These are phyloP conservation scores for Thermochaetoides dissita DNA, from an alignment of 2,329 filamentous ascomycete species.

Conservation along the genomic window DNA sequence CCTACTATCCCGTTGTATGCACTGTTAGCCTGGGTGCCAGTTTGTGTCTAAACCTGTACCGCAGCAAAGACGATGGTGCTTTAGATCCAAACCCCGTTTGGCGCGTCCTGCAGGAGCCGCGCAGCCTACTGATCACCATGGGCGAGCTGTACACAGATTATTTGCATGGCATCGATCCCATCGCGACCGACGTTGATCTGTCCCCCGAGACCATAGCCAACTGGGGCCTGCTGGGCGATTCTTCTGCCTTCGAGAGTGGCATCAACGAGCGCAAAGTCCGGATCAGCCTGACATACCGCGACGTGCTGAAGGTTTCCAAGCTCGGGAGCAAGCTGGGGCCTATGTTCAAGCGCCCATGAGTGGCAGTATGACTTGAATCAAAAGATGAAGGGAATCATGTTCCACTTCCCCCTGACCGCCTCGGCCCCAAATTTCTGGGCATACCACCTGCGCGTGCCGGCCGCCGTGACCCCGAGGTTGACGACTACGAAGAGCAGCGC, in stretches of 20 bases:
- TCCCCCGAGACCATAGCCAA: slow-evolving; percentile 50
- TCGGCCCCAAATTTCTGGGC: slow-evolving; percentile 55
- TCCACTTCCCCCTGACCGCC: slow-evolving; percentile 50
- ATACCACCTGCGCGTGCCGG: slow-evolving; percentile 70
- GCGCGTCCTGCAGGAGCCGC: slow-evolving; percentile 66
- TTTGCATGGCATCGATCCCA: slow-evolving; percentile 60
- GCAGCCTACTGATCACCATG: slow-evolving; percentile 64
- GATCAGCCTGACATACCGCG: slow-evolving; percentile 66
- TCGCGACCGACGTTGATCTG: slow-evolving; percentile 52
- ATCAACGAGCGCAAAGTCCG: slow-evolving; percentile 44
- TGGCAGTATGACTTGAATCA: slow-evolving; percentile 19
- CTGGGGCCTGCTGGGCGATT: slow-evolving; percentile 50
- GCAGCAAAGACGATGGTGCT: slow-evolving; percentile 46
- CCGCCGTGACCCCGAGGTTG: slow-evolving; percentile 72
- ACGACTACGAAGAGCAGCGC: slow-evolving; percentile 59
- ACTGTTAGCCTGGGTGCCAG: slow-evolving; percentile 74
- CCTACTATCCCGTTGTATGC: slow-evolving; percentile 78
- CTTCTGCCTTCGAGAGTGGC: slow-evolving; percentile 33
- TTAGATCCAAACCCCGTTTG: slow-evolving; percentile 35
- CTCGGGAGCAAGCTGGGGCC: slow-evolving; percentile 50
- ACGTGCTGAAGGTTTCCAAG: slow-evolving; percentile 71
- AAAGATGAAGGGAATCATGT: slow-evolving; percentile 60
- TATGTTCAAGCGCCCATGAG: slow-evolving; percentile 14
- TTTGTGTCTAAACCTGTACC: slow-evolving; percentile 65
- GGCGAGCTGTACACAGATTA: slow-evolving; percentile 54